Evolutionary conservation across 495 filamentous ascomycete genomes (phyloP).

Genomic region (Annulohypoxylon stygium): DNA sequence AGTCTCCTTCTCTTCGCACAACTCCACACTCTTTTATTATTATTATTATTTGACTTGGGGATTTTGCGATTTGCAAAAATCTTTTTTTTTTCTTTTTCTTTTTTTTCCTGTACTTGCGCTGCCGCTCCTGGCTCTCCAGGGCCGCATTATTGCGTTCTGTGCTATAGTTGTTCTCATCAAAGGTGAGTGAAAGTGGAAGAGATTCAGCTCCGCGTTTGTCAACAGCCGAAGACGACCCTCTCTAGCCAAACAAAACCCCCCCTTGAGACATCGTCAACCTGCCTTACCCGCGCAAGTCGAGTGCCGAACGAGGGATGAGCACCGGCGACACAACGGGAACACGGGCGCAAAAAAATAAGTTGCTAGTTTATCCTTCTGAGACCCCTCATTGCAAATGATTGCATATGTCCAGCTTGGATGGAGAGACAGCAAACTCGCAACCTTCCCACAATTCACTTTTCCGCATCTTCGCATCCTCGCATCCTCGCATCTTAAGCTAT

Average conservation of each 20-base stretch:
- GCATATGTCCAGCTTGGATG: neutral
- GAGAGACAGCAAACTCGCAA: slow-evolving; percentile 14
- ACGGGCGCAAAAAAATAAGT: slow-evolving; percentile 31
- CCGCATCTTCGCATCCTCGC: slow-evolving; percentile 5
- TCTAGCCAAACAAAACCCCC: slow-evolving; percentile 19
- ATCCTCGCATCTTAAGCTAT: slow-evolving; percentile 3
- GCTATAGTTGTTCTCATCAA: slow-evolving; percentile 53
- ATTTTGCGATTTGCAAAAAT: slow-evolving; percentile 41
- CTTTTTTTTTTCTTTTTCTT: slow-evolving; percentile 23
- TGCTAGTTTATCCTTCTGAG: slow-evolving; percentile 26
- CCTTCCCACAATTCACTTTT: slow-evolving; percentile 5
- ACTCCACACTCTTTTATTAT: slow-evolving; percentile 55
- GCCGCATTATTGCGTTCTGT: slow-evolving; percentile 52
- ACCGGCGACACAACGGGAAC: slow-evolving; percentile 26
- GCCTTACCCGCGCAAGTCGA: slow-evolving; percentile 42
- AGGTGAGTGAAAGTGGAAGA: slow-evolving; percentile 42
- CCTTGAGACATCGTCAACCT: slow-evolving; percentile 45
- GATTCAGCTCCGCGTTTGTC: slow-evolving; percentile 23
- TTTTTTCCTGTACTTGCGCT: slow-evolving; percentile 41
- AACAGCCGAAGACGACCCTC: slow-evolving; percentile 39
- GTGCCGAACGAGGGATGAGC: slow-evolving; percentile 40
- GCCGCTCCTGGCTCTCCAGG: slow-evolving; percentile 59
- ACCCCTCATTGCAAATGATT: slow-evolving; percentile 19
- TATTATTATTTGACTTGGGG: slow-evolving; percentile 39
- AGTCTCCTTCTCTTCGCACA: slow-evolving; percentile 54